These are phyloP conservation scores for Nevesoporus exiguus DNA, from an alignment of 768 basidiomycete genomes.

Conservation along the genomic window DNA sequence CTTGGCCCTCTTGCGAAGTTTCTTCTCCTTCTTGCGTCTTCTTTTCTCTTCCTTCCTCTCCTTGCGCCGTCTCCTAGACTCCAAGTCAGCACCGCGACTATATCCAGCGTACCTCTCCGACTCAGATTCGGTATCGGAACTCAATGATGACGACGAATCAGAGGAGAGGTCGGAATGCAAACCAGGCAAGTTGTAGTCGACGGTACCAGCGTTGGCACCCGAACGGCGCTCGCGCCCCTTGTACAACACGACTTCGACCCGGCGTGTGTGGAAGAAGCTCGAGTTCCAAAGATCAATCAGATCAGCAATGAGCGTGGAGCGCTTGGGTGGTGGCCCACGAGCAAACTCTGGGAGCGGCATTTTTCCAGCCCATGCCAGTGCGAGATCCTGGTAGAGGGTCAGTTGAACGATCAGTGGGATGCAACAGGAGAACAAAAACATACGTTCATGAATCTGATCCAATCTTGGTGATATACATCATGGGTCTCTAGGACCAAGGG, in stretches of 20 bases:
- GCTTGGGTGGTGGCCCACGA: conserved; percentile 50
- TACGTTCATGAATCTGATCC: conserved; percentile 77
- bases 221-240: conserved; percentile 75
- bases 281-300: conserved; percentile 78
- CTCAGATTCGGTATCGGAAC: conserved; percentile 43
- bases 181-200: conserved; percentile 53
- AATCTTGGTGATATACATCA: conserved; percentile 76
- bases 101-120: conserved; percentile 43
- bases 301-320: conserved; percentile 60
- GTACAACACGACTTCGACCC: conserved; percentile 78
- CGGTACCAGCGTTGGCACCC: conserved; percentile 51
- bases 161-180: conserved; percentile 43
- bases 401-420: neutral
- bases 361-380: conserved; percentile 72
- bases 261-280: conserved; percentile 70
- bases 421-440: conserved; percentile 15
- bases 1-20: conserved; percentile 53
- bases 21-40: conserved; percentile 62
- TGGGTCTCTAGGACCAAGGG: conserved; percentile 69
- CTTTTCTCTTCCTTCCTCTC: conserved; percentile 60
- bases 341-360: conserved; percentile 58
- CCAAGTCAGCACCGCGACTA: conserved; percentile 45
- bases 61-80: conserved; percentile 50
- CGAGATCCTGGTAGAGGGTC: conserved; percentile 51
- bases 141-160: conserved; percentile 37